A percentile compares a stretch with the other conserved stretches of the same genome.
Conservation (phyloP, 371 early-diverging fungal genomes). For the Mortierella sp. region DNA sequence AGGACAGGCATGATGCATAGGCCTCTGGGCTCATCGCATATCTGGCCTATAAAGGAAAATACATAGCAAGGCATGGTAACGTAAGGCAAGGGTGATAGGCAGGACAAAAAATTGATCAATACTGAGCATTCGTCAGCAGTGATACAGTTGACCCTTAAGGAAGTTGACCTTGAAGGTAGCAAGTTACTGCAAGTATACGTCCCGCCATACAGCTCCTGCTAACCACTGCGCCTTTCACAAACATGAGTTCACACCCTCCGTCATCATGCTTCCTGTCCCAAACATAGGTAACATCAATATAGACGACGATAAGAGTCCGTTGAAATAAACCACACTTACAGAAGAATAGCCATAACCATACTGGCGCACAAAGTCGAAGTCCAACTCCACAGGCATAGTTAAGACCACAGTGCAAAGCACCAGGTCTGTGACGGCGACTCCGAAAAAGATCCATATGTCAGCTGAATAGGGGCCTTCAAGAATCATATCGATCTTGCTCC, state of each 20-base stretch:
- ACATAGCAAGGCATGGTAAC: no score
- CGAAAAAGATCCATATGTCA: slow-evolving; percentile 32
- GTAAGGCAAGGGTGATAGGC: no score
- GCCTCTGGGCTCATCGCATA: slow-evolving; percentile 48
- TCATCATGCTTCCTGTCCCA: no score
- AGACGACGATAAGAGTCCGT: no score
- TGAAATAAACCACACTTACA: no score
- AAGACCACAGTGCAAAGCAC: slow-evolving; percentile 21
- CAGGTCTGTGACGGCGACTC: slow-evolving; percentile 4
- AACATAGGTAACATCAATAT: no score
- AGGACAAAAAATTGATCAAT: background rate
- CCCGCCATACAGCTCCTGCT: no score
- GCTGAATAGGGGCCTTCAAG: slow-evolving; percentile 16
- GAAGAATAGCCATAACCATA: slow-evolving; percentile 45
- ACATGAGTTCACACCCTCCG: no score
- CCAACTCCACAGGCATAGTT: slow-evolving; percentile 51
- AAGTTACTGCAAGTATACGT: no score
- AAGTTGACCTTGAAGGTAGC: no score
- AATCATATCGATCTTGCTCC: slow-evolving; percentile 31
- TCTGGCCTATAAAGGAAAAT: slow-evolving; percentile 18
- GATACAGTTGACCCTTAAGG: no score
- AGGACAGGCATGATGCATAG: slow-evolving; percentile 43
- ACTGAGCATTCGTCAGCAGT: background rate
- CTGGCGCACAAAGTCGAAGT: slow-evolving; percentile 48
- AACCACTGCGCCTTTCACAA: no score